phyloP scores from a whole-genome alignment of 2,329 filamentous ascomycete genomes.

The Sordariomycetes sp. region DNA sequence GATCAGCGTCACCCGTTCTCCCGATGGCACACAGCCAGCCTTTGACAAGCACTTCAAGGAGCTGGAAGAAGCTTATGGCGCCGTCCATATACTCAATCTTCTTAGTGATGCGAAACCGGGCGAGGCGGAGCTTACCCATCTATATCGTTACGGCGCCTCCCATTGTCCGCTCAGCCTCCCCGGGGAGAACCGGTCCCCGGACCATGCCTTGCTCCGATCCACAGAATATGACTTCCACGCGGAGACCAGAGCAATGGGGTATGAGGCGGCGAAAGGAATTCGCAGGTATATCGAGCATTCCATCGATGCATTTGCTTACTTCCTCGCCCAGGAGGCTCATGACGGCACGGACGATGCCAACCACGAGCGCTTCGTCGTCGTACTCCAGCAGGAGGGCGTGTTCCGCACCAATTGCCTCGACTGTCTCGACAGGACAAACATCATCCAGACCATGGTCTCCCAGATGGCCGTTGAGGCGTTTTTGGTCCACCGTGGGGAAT shows the following conservation, averaged over 20 bases:
- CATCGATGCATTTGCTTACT: constrained; percentile 85
- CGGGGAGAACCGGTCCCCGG: constrained; percentile 39
- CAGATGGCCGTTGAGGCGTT: constrained; percentile 86
- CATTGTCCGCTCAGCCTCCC: constrained; percentile 58
- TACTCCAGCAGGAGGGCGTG: constrained; percentile 87
- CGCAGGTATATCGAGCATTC: constrained; percentile 64
- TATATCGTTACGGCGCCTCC: constrained; percentile 66
- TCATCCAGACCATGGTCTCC: constrained; percentile 92
- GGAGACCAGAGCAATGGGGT: constrained; percentile 77
- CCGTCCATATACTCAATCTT: constrained; percentile 84
- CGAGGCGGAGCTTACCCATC: constrained; percentile 69
- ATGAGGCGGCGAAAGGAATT: constrained; percentile 82
- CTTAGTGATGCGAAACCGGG: constrained; percentile 81
- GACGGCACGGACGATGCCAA: constrained; percentile 30
- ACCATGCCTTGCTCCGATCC: constrained; percentile 62
- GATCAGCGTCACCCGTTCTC: constrained; percentile 77
- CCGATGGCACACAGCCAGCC: constrained; percentile 82
- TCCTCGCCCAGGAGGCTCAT: constrained; percentile 60
- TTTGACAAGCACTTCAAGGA: constrained; percentile 91
- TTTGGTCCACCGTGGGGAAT: constrained; percentile 56
- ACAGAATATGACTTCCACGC: constrained; percentile 97
- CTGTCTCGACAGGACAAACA: constrained; percentile 87
- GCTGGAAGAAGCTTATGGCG: constrained; percentile 77
- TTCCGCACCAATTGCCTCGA: constrained; percentile 95
- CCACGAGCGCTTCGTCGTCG: constrained; percentile 42